Evolutionary conservation across 164 flowering plant genomes (phyloP), one percentile per base, ranked within the genome.

Genomic region (Sedum album): DNA sequence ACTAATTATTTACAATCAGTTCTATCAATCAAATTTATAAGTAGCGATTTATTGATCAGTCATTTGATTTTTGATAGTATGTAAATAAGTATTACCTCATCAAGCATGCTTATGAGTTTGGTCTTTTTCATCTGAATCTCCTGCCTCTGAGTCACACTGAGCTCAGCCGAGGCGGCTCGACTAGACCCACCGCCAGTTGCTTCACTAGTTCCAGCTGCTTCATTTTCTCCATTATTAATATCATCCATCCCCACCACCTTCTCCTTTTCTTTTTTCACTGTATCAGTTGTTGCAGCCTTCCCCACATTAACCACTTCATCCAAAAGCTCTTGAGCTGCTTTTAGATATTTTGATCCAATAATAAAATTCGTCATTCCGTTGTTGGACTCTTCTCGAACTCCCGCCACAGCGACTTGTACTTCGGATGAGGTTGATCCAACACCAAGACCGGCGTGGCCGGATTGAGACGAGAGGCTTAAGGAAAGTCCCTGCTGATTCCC

Each of bases 111-210:
- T 39, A 91, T 72, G 53, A 93, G 88, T 78, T 93, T 93, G 0
- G 94, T 91, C 72, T 90, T 93, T 85, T 91, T 93, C 89, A 86
- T 87, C 76, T 89, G 97, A 73, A 93, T 73, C 30, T 93, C 98
- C 66, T 89, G 97, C 67, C 83, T 82, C 69, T 89, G 82, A 0
- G 85, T 92, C 0, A 92, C 83, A 6, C 79, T 73, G 17, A 89
- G 90, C 64, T 93, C 93, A 6, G 80, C 73, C 9, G 60, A 53
- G 62, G 62, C 62, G 62, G 62, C 62, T 2, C 62, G 62, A 28
- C 18, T 57, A 13, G 33, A 57, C 20, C 60, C 53, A 5, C 73
- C 77, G 35, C 74, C 68, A 17, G 65, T 38, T 28, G 79, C 83
- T 0, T 79, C 83, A n/a, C n/a, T n/a, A n/a, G 0, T 77, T 30